Evolutionary conservation across 352 stramenopile species (phyloP).

Genomic region (Globisporangium alternatum): DNA sequence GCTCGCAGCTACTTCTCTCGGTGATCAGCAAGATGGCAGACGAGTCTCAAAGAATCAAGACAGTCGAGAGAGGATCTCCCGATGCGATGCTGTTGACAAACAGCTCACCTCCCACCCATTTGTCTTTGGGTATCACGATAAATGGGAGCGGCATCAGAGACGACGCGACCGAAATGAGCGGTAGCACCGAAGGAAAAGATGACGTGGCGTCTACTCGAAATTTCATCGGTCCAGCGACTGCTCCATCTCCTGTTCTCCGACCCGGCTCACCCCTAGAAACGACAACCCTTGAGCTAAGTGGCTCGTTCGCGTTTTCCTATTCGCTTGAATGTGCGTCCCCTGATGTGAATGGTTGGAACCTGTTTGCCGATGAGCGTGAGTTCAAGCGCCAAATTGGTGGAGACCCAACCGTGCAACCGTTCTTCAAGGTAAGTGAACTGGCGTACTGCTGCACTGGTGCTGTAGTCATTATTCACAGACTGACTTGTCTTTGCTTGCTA

Average conservation of each 20-base stretch:
- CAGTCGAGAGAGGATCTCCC: conserved; percentile 18
- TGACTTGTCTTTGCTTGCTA: neutral
- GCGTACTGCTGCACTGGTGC: neutral
- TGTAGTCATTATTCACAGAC: conserved; percentile 5
- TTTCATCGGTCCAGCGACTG: conserved; percentile 24
- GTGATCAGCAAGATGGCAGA: conserved; percentile 59
- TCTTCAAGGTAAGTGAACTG: conserved; percentile 53
- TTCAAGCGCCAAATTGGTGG: conserved; percentile 78
- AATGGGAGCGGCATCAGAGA: conserved; percentile 4
- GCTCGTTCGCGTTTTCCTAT: conserved; percentile 72
- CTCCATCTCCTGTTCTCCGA: conserved; percentile 40
- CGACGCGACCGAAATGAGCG: conserved; percentile 6
- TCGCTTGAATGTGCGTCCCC: conserved; percentile 30
- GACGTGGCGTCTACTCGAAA: neutral
- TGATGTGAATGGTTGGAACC: conserved; percentile 70
- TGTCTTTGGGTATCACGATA: conserved; percentile 2
- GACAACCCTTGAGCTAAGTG: conserved; percentile 47
- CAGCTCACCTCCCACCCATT: conserved; percentile 3
- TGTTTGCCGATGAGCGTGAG: conserved; percentile 72
- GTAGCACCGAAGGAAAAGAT: conserved; percentile 2
- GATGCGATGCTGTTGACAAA: neutral
- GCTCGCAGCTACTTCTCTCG: conserved; percentile 37
- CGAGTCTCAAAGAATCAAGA: conserved; percentile 51
- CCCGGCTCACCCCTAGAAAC: conserved; percentile 25
- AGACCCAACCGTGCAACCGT: conserved; percentile 53